Percentiles rank a stretch among this genome's conserved stretches.
Conservation (phyloP, 306 rosid species). For the Morella rubra region DNA sequence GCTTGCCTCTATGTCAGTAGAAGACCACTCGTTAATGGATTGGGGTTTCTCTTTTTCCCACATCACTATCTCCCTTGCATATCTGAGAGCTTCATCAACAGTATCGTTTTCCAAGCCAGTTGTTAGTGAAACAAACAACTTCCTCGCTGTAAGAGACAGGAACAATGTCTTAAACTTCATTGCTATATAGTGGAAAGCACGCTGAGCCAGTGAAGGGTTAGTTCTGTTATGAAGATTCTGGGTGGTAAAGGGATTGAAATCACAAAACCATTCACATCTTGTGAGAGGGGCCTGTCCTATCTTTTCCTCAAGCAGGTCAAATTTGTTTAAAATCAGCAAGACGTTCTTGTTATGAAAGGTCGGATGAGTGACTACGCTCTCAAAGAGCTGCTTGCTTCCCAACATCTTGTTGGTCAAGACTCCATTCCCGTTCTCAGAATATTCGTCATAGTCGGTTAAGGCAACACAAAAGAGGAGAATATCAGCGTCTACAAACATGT, state of each 20-base stretch:
- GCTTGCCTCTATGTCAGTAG: conserved; percentile 47
- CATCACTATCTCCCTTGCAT: conserved; percentile 60
- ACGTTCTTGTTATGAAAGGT: conserved; percentile 45
- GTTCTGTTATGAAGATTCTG: conserved; percentile 29
- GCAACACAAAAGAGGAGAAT: conserved; percentile 57
- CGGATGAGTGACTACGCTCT: conserved; percentile 48
- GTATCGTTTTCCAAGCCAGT: conserved; percentile 59
- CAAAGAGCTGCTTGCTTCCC: conserved; percentile 63
- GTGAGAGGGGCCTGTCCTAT: conserved; percentile 50
- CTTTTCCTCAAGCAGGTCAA: conserved; percentile 62
- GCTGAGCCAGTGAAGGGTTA: conserved; percentile 48
- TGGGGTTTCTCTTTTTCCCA: conserved; percentile 48
- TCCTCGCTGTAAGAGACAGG: conserved; percentile 42
- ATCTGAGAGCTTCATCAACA: conserved; percentile 68
- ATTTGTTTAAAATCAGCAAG: conserved; percentile 65
- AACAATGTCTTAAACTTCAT: conserved; percentile 65
- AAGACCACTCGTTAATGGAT: conserved; percentile 35
- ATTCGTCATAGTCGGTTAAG: conserved; percentile 65
- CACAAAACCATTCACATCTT: conserved; percentile 66
- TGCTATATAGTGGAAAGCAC: conserved; percentile 66
- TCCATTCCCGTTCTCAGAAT: conserved; percentile 41
- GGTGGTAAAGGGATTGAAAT: conserved; percentile 58
- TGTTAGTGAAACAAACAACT: conserved; percentile 61
- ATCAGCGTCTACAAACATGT: conserved; percentile 66
- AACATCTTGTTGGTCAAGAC: conserved; percentile 57